phyloP scores from a whole-genome alignment of 306 rosid genomes.

The Medicago lupulina region DNA sequence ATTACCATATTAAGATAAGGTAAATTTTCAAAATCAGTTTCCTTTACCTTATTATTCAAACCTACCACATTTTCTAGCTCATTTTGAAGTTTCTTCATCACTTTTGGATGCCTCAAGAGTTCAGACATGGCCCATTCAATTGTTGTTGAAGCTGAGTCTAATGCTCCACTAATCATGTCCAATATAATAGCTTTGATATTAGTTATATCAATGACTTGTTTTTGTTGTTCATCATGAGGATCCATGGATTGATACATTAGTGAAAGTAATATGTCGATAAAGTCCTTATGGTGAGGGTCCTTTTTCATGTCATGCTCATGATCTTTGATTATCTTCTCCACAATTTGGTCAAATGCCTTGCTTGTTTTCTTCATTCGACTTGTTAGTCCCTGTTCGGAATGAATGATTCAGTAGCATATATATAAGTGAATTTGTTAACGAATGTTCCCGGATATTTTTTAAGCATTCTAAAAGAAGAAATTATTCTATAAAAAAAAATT shows the following conservation, averaged over 20 bases:
- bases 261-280: conserved; percentile 43
- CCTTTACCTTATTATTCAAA: conserved; percentile 45
- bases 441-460: no score
- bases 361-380: conserved; percentile 35
- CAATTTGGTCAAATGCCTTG: conserved; percentile 37
- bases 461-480: no score
- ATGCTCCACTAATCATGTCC: conserved; percentile 43
- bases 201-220: conserved; percentile 32
- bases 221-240: conserved; percentile 37
- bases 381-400: conserved; percentile 37
- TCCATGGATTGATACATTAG: conserved; percentile 42
- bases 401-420: neutral
- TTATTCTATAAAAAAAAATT: no score
- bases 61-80: conserved; percentile 49
- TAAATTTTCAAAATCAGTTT: conserved; percentile 43
- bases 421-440: no score
- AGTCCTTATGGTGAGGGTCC: conserved; percentile 12
- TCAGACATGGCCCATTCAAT: conserved; percentile 55
- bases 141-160: conserved; percentile 31
- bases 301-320: conserved; percentile 32
- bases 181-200: conserved; percentile 49
- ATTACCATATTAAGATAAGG: conserved; percentile 48
- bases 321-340: conserved; percentile 47
- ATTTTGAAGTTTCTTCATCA: conserved; percentile 52
- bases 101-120: conserved; percentile 50